Percentiles rank a stretch among this genome's conserved stretches.
Evolutionary conservation across 192 early-diverging fungal species (phyloP).

Genomic region (Entomortierella lignicola): DNA sequence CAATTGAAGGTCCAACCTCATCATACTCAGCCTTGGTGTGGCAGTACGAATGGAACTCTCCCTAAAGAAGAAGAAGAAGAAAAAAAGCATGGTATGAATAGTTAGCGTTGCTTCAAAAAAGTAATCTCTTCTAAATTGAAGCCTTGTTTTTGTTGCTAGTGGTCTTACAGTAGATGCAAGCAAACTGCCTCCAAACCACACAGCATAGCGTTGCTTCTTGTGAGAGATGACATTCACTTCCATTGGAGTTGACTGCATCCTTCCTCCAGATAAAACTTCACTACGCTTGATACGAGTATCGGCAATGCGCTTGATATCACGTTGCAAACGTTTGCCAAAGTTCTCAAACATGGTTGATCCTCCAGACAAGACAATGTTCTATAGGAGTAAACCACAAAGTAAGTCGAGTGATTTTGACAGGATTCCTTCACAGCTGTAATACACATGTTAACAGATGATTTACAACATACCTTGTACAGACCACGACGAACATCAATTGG

Average conservation of each 20-base stretch:
- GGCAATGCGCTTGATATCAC: conserved; percentile 92
- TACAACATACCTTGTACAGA: conserved; percentile 81
- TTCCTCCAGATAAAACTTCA: conserved; percentile 80
- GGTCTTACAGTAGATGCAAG: conserved; percentile 85
- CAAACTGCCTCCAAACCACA: conserved; percentile 98
- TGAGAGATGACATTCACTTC: conserved; percentile 98
- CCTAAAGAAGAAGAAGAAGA: too few species aligned
- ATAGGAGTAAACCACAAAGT: background rate
- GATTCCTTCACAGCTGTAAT: background rate
- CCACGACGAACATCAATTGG: conserved; percentile 98
- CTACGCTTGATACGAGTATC: conserved; percentile 77
- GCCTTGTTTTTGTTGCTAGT: background rate
- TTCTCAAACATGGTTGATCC: conserved; percentile 99
- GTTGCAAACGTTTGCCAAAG: conserved; percentile 93
- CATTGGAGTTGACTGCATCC: conserved; percentile 79
- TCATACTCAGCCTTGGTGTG: conserved; percentile 99
- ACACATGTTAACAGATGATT: background rate
- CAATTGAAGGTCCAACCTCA: conserved; percentile 95
- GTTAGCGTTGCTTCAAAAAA: background rate
- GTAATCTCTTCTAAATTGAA: background rate
- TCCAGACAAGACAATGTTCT: conserved; percentile 99
- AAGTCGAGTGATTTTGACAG: background rate
- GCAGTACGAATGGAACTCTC: conserved; percentile 91
- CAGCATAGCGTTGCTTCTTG: conserved; percentile 99
- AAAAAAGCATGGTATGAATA: background rate